Conservation (phyloP, 192 early-diverging fungal genomes). For the Coemansia sp. region DNA sequence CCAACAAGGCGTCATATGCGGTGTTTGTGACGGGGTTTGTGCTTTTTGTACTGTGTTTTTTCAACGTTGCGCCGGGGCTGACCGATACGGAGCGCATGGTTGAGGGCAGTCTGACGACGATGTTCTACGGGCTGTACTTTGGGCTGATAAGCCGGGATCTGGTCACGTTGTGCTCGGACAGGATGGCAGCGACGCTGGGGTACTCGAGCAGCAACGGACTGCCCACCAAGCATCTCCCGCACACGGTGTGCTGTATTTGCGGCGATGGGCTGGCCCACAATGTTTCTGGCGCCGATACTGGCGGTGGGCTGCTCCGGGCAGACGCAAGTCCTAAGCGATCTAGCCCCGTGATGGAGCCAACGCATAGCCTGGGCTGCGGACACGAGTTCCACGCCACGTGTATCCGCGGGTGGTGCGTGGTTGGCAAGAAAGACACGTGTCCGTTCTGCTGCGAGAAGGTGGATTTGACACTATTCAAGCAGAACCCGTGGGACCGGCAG, state of each 20-base stretch:
- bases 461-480: slow-evolving; percentile 40
- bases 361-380: slow-evolving; percentile 33
- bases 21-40: slow-evolving; percentile 29
- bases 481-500: slow-evolving; percentile 53
- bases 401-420: slow-evolving; percentile 55
- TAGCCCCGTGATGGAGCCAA: slow-evolving; percentile 18
- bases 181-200: slow-evolving; percentile 48
- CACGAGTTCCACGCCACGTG: slow-evolving; percentile 55
- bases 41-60: slow-evolving; percentile 35
- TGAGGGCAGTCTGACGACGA: slow-evolving; percentile 17
- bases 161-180: slow-evolving; percentile 46
- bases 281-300: neutral
- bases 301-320: neutral
- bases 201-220: slow-evolving; percentile 25
- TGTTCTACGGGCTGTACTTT: slow-evolving; percentile 53
- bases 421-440: slow-evolving; percentile 53
- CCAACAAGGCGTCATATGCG: slow-evolving; percentile 45
- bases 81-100: slow-evolving; percentile 39
- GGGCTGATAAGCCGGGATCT: slow-evolving; percentile 51
- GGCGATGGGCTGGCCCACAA: slow-evolving; percentile 22
- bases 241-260: slow-evolving; percentile 44
- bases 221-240: slow-evolving; percentile 34
- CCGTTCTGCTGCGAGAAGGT: slow-evolving; percentile 55
- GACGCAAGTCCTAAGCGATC: neutral
- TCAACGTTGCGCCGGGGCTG: slow-evolving; percentile 37